These are phyloP conservation scores for Solanum chacoense DNA, from an alignment of 305 asterid genomes.

Conservation along the genomic window DNA sequence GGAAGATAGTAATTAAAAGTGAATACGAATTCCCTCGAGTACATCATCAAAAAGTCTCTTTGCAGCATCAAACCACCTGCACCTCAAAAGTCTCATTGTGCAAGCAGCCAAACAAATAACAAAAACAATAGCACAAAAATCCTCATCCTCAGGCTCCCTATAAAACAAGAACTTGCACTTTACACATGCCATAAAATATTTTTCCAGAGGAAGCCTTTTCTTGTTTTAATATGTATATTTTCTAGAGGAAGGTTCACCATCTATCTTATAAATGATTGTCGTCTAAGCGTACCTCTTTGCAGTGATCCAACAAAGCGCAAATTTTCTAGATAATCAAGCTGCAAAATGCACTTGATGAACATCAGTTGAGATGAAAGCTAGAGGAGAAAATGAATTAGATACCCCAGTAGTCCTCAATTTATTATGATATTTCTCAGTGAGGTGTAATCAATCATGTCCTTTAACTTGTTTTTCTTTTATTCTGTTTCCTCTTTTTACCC, in stretches of 20 bases:
- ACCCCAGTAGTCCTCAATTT: background rate
- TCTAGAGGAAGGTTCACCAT: background rate
- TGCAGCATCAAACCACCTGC: too few species aligned
- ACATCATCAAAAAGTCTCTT: too few species aligned
- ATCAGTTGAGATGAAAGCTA: background rate
- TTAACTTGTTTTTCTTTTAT: background rate
- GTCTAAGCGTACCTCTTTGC: background rate
- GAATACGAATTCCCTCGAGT: too few species aligned
- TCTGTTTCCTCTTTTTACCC: background rate
- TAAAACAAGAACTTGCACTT: background rate
- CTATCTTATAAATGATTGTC: background rate
- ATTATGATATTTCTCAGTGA: background rate
- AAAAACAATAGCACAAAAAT: background rate
- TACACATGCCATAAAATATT: background rate
- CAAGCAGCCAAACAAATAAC: background rate
- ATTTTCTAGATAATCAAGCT: background rate
- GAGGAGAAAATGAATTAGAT: background rate
- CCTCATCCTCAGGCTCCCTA: background rate
- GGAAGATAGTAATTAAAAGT: background rate
- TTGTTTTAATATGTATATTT: background rate
- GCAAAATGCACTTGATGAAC: background rate
- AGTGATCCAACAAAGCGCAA: background rate
- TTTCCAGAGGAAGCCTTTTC: background rate
- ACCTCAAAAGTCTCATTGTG: too few species aligned
- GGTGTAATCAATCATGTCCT: background rate